Evolutionary conservation across 2,329 filamentous ascomycete species (phyloP).

Genomic region (Neophaeococcomyces aloes): DNA sequence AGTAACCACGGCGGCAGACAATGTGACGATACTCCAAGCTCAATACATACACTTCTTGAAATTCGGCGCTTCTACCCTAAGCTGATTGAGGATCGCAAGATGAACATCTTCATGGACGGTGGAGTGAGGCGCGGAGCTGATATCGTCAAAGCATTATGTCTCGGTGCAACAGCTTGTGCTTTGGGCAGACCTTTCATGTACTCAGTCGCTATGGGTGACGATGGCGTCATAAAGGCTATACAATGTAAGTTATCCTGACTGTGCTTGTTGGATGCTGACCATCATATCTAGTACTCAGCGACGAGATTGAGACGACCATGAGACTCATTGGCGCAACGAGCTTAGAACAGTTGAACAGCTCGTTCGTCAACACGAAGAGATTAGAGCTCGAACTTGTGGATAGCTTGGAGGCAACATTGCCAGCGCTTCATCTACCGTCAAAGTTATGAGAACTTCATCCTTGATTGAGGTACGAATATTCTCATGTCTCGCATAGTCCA

Average conservation of each 20-base stretch:
- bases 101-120: conserved; percentile 46
- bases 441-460: too few species aligned
- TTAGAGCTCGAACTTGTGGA: conserved; percentile 25
- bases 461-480: too few species aligned
- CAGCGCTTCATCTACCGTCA: too few species aligned
- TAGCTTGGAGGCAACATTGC: background rate
- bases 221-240: conserved; percentile 44
- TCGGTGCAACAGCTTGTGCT: conserved; percentile 45
- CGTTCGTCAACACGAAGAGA: conserved; percentile 32
- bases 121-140: conserved; percentile 45
- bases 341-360: conserved; percentile 32
- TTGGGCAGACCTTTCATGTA: conserved; percentile 46
- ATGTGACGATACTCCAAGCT: conserved; percentile 36
- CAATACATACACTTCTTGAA: conserved; percentile 32
- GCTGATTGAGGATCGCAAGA: conserved; percentile 32
- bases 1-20: conserved; percentile 51
- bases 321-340: conserved; percentile 36
- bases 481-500: too few species aligned
- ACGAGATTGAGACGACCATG: conserved; percentile 41
- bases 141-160: conserved; percentile 43
- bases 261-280: too few species aligned
- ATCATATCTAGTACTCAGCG: conserved; percentile 15
- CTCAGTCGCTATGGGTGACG: conserved; percentile 41
- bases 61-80: conserved; percentile 41
- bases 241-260: conserved; percentile 10